Evolutionary conservation across 345 rosid species (phyloP), one percentile per base, ranked within the genome.

Genomic region (Theobroma cacao): DNA sequence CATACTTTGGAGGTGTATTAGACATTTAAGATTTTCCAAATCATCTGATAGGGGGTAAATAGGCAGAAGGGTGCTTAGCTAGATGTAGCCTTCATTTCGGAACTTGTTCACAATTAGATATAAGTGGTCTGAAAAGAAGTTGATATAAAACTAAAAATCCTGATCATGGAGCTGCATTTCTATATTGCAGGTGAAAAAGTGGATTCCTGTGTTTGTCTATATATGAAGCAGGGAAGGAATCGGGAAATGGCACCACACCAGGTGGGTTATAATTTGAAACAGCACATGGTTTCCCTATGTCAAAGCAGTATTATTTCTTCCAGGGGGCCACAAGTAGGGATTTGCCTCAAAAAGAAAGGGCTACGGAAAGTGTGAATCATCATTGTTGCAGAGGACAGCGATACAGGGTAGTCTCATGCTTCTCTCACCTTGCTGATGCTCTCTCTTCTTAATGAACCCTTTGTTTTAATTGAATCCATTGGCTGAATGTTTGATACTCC

Each of bases 241-340:
- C 28, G 31, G 7, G 71, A 65, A 65, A 65, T 36, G 14, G 30
- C 31, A 65, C 7, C 17, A 8, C 15, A 65, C 17, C 48, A 65
- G 50, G 48, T 65, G 48, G 28, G 28, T n/a, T n/a, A 38, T 36
- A 65, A 64, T 38, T 38, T 17, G 13, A 9, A 65, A 65, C 71
- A 65, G 75, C 45, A 71, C 75, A 18, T 52, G 75, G 61, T 50
- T 31, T 71, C 43, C 36, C 33, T 41, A 41, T 41, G 74, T 70
- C 40, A 47, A 70, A 47, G 74, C 60, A 47, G 18, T 48, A 70
- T 70, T 10, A 48, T 70, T 17, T 18, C 28, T 30, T 45, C 20
- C 3, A 10, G n/a, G 56, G 73, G 73, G 10, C 55, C 73, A 68
- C 26, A 45, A 24, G 5, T 13, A 30, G 30, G 55, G 56, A 13